Conservation (phyloP, 106 monocot genomes). For the Amphibolis antarctica region DNA sequence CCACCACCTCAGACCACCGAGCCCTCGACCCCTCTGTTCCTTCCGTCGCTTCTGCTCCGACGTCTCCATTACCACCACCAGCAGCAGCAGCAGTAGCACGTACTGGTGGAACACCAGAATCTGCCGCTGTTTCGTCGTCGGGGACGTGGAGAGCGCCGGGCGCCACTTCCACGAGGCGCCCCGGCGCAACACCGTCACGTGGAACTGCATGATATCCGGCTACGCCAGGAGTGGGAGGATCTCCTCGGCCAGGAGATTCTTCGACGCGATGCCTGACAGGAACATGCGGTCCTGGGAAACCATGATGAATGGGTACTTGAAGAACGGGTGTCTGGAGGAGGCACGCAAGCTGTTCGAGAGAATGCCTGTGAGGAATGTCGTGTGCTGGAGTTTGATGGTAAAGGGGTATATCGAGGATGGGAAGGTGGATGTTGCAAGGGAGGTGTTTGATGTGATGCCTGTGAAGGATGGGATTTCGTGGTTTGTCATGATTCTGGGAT, state of each 20-base stretch:
- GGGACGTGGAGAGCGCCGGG: conserved; percentile 32
- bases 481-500: conserved; percentile 53
- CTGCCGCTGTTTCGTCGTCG: conserved; percentile 26
- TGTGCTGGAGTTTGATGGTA: conserved; percentile 72
- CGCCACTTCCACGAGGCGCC: conserved; percentile 47
- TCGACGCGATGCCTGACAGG: conserved; percentile 40
- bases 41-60: background rate
- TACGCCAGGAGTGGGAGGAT: conserved; percentile 22
- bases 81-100: no score
- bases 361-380: conserved; percentile 47
- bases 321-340: conserved; percentile 33
- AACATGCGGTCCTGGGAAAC: conserved; percentile 47
- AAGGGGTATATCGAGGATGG: conserved; percentile 33
- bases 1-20: background rate
- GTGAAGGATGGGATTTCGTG: conserved; percentile 40
- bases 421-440: conserved; percentile 25
- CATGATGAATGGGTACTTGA: conserved; percentile 40
- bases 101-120: conserved; percentile 46
- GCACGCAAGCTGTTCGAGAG: conserved; percentile 43
- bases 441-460: conserved; percentile 64
- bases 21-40: background rate
- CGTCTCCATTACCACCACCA: background rate
- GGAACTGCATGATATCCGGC: conserved; percentile 72
- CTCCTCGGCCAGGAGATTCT: conserved; percentile 23
- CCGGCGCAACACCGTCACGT: conserved; percentile 40